Percentiles rank a stretch among this genome's conserved stretches.
Evolutionary conservation across 306 rosid species (phyloP).

Genomic region (Begonia peltatifolia): DNA sequence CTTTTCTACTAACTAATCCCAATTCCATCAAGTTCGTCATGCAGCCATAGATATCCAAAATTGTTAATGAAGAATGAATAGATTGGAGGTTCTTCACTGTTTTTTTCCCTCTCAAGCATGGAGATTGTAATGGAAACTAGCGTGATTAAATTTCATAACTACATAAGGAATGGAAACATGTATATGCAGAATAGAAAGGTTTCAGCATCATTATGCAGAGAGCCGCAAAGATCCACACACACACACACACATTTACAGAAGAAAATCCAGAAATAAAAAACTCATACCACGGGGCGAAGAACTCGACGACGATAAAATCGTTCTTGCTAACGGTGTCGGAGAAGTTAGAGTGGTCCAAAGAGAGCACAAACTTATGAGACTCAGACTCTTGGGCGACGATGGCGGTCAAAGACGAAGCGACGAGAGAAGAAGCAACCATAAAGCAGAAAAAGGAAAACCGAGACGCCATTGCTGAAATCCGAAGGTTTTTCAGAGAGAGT

Average conservation of each 20-base stretch:
- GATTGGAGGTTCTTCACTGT: neutral
- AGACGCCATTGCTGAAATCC: slow-evolving; percentile 31
- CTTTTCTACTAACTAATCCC: too few species aligned
- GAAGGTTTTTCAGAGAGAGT: too few species aligned
- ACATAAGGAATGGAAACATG: too few species aligned
- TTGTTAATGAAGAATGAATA: neutral
- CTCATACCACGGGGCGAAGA: slow-evolving; percentile 76
- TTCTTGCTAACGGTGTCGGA: slow-evolving; percentile 55
- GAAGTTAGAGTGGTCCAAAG: slow-evolving; percentile 75
- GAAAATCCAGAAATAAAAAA: slow-evolving; percentile 2
- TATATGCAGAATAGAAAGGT: too few species aligned
- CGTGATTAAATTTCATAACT: too few species aligned
- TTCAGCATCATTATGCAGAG: too few species aligned
- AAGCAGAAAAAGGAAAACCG: slow-evolving; percentile 23
- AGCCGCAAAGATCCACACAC: neutral
- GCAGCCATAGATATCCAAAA: neutral
- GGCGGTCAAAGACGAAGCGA: slow-evolving; percentile 15
- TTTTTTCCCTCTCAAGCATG: too few species aligned
- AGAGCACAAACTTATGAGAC: slow-evolving; percentile 67
- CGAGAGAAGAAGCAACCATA: slow-evolving; percentile 13
- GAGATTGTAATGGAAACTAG: too few species aligned
- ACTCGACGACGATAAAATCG: slow-evolving; percentile 82
- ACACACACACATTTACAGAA: neutral
- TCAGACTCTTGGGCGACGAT: slow-evolving; percentile 42
- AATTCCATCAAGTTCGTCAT: neutral